Conservation (phyloP, 352 stramenopile species). For the Elongisporangium undulatum region DNA sequence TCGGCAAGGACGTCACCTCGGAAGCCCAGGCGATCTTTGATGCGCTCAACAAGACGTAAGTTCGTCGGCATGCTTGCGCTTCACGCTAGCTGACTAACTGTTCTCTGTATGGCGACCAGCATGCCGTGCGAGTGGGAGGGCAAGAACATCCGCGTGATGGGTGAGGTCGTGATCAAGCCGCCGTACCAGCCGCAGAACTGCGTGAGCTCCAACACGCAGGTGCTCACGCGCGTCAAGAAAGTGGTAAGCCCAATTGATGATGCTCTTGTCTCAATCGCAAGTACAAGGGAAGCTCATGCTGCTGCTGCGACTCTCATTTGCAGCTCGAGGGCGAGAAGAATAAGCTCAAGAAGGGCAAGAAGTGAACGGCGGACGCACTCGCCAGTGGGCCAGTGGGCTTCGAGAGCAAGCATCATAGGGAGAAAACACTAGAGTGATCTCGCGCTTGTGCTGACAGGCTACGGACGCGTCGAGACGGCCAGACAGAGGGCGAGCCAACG, state of each 20-base stretch:
- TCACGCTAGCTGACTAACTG: not conserved
- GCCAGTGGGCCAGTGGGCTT: not conserved
- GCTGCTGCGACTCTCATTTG: not conserved
- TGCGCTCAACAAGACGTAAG: slow-evolving; percentile 87
- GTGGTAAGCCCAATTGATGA: slow-evolving; percentile 41
- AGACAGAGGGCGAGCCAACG: not conserved
- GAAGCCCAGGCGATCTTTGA: slow-evolving; percentile 84
- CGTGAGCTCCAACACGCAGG: slow-evolving; percentile 62
- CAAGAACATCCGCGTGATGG: slow-evolving; percentile 80
- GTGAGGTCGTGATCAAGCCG: slow-evolving; percentile 79
- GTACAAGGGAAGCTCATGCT: not conserved
- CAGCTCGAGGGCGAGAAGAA: slow-evolving; percentile 72
- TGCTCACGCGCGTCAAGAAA: slow-evolving; percentile 82
- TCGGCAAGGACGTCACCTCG: slow-evolving; percentile 64
- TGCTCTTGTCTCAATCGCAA: not conserved
- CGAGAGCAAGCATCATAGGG: not conserved
- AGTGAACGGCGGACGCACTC: slow-evolving; percentile 7
- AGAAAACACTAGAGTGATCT: not conserved
- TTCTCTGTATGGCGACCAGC: slow-evolving; percentile 19
- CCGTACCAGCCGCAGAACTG: slow-evolving; percentile 82
- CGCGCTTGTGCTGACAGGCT: not conserved
- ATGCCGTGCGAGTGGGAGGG: slow-evolving; percentile 86
- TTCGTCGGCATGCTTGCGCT: not conserved
- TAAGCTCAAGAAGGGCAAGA: slow-evolving; percentile 64
- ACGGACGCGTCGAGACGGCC: not conserved